These are phyloP conservation scores for Sarocladiaceae sp. DNA, from an alignment of 2,329 filamentous ascomycete species.

Conservation along the genomic window DNA sequence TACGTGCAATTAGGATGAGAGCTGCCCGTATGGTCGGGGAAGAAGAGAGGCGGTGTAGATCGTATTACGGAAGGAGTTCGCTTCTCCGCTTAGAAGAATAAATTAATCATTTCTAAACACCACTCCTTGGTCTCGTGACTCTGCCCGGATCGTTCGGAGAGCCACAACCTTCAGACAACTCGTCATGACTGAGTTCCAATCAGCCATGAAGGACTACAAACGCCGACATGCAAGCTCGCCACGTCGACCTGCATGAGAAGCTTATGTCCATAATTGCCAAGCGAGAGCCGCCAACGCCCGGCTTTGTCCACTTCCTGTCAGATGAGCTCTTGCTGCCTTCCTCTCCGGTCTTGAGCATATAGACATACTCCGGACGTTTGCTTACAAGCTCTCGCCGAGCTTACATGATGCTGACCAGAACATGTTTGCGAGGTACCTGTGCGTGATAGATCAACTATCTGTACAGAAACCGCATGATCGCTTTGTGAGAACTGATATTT, in stretches of 20 bases:
- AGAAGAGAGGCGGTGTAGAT: background rate
- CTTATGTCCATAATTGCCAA: constrained; percentile 14
- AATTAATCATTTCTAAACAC: background rate
- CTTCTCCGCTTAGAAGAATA: constrained; percentile 1
- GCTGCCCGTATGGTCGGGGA: background rate
- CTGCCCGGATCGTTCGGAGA: too few relatives aligned
- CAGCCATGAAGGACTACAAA: background rate
- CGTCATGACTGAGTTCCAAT: background rate
- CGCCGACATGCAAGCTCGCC: background rate
- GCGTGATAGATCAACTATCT: too few relatives aligned
- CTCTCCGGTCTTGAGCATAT: too few relatives aligned
- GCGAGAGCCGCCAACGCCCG: too few relatives aligned
- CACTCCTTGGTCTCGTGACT: background rate
- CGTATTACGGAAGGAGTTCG: constrained; percentile 4
- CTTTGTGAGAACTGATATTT: background rate
- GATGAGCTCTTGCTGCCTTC: background rate
- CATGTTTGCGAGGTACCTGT: background rate
- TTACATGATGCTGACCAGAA: too few relatives aligned
- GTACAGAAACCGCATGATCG: too few relatives aligned
- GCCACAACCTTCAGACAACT: too few relatives aligned
- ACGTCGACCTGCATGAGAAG: background rate
- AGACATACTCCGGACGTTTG: too few relatives aligned
- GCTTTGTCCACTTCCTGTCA: background rate
- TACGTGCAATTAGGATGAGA: constrained; percentile 39
- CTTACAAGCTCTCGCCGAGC: too few relatives aligned